Evolutionary conservation across 2,329 filamentous ascomycete genomes (phyloP).

Genomic region (Sporothrix mexicana): DNA sequence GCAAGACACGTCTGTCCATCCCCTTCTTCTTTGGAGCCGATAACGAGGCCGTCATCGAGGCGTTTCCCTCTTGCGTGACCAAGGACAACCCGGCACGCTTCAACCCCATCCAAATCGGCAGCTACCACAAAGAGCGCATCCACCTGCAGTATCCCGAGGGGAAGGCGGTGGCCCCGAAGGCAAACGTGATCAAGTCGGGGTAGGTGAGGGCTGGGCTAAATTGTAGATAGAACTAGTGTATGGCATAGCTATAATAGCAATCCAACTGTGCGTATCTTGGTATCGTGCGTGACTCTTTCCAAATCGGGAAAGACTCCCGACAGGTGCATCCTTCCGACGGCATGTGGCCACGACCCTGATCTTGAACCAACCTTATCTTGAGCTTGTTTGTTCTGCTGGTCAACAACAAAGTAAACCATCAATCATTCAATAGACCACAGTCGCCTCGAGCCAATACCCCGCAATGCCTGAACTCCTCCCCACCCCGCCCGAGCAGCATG

Average conservation of each 20-base stretch:
- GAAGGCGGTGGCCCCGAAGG: neutral
- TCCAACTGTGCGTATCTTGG: neutral
- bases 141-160: conserved; percentile 8
- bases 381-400: neutral
- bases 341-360: neutral
- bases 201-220: neutral
- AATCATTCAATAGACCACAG: no score
- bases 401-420: neutral
- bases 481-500: neutral
- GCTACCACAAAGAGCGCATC: neutral
- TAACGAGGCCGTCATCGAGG: neutral
- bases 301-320: neutral
- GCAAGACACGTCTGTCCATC: conserved; percentile 1
- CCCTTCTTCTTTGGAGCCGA: neutral
- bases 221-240: neutral
- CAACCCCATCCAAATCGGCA: neutral
- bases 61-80: neutral
- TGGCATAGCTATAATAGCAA: neutral
- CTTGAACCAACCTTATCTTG: neutral
- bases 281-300: neutral
- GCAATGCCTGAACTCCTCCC: neutral
- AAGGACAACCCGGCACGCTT: neutral
- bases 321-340: neutral
- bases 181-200: conserved; percentile 1
- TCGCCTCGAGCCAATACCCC: neutral